These are phyloP conservation scores for Lecanicillium sp. DNA, from an alignment of 2,329 filamentous ascomycete species.

Conservation along the genomic window DNA sequence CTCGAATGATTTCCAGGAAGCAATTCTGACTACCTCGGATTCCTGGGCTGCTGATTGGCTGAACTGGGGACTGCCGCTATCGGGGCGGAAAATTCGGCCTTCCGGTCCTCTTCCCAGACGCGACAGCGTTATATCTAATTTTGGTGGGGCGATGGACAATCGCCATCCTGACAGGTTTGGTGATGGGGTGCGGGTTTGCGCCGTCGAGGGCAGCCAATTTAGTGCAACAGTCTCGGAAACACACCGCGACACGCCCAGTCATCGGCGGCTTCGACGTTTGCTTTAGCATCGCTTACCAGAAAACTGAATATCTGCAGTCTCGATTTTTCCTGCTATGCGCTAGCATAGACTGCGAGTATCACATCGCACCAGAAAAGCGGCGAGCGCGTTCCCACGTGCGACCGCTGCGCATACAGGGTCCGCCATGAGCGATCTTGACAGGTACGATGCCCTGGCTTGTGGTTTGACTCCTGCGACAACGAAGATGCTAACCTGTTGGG, in stretches of 20 bases:
- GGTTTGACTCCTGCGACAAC: too few species aligned
- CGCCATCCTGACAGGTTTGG: background rate
- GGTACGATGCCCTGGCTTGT: slow-evolving; percentile 46
- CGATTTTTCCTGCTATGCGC: too few species aligned
- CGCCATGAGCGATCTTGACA: slow-evolving; percentile 88
- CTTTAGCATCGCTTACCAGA: too few species aligned
- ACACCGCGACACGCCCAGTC: background rate
- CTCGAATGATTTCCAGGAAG: background rate
- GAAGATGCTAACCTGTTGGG: too few species aligned
- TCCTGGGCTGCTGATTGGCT: slow-evolving; percentile 8
- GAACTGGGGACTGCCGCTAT: background rate
- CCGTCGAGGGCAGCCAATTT: background rate
- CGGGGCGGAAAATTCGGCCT: background rate
- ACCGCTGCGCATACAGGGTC: slow-evolving; percentile 14
- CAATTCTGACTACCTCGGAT: slow-evolving; percentile 7
- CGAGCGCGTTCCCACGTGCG: slow-evolving; percentile 20
- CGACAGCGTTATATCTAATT: background rate
- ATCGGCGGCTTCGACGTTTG: background rate
- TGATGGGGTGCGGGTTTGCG: background rate
- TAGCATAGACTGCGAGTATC: background rate
- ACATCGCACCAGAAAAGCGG: slow-evolving; percentile 14
- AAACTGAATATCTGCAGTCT: too few species aligned
- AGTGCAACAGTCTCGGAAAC: background rate
- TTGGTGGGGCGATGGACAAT: slow-evolving; percentile 10
- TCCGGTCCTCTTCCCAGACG: background rate